Base-by-base conservation (phyloP, 495 filamentous ascomycete genomes). In the Podospora appendiculata region DNA sequence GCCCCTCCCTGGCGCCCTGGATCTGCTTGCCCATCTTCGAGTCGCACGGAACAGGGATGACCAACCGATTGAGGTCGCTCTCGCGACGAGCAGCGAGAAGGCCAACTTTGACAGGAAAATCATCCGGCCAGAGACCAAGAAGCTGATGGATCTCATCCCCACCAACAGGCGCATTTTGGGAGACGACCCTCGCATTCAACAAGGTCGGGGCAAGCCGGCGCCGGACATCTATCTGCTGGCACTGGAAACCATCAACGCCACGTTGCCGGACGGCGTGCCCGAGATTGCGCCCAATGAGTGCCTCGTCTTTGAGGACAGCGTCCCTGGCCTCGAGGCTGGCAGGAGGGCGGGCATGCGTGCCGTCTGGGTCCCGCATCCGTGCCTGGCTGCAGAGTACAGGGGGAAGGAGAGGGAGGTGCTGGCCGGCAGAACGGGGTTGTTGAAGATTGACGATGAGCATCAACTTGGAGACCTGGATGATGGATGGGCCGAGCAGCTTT, bases 211-310 rank as follows among this genome's bases (percentile, higher is more conserved):
- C 7, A 96, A 96, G 63, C 90, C 90, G 0, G 75, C 86, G 5
- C 90, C 90, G 7, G 90, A 95, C 67, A 94, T 95, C 51, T 96
- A 89, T 57, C 64, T 93, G 14, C 62, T 93, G 1, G 89, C 89
- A 0, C 64, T 96, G 55, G 72, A 86, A 68, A 79, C 77, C 0
- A 81, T 96, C 47, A 95, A 95, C 67, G 64, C 63, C 4, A 71
- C 70, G 6, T 47, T 88, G n/a, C 56, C 76, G 4, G 58, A 61
- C 0, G 61, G 47, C 1, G 35, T 45, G 2, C 9, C 17, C 7
- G 32, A 51, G 41, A 66, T 69, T 42, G 63, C 55, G 58, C 86
- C 87, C 0, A 79, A 79, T 41, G 89, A 95, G 67, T 94, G 89
- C 70, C 70, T 96, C 11, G 90, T 95, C 3, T 95, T 96, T 64